These are phyloP conservation scores for Trichocladium uniseriatum DNA, from an alignment of 495 filamentous ascomycete species.

Conservation along the genomic window DNA sequence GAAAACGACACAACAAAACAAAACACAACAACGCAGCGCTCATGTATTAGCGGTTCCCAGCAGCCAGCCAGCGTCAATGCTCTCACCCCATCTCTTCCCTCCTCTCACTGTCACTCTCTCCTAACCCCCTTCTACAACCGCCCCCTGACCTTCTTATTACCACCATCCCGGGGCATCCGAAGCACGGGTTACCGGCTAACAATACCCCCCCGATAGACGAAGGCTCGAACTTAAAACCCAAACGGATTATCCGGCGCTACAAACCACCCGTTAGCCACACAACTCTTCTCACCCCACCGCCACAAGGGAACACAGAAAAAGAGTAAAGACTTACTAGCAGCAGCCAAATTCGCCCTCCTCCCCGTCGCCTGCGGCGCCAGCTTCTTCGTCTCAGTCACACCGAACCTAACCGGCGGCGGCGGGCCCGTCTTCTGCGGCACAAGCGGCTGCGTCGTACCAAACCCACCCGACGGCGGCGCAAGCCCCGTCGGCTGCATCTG, in stretches of 20 bases:
- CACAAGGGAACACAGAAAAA: conserved; percentile 11
- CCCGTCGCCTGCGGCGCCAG: conserved; percentile 85
- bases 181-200: too few relatives aligned
- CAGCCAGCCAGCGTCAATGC: too few relatives aligned
- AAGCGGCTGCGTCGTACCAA: conserved; percentile 39
- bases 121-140: too few relatives aligned
- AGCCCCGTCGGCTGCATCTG: conserved; percentile 57
- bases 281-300: neutral
- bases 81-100: too few relatives aligned
- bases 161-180: too few relatives aligned
- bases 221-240: conserved; percentile 17
- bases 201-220: too few relatives aligned
- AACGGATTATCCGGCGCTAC: conserved; percentile 22
- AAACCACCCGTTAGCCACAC: neutral
- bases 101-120: too few relatives aligned
- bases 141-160: too few relatives aligned
- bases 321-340: conserved; percentile 73
- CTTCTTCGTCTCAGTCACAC: conserved; percentile 65
- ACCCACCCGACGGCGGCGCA: neutral
- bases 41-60: too few relatives aligned
- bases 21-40: too few relatives aligned
- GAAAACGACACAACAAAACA: too few relatives aligned
- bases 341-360: conserved; percentile 73
- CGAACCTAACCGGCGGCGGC: conserved; percentile 83
- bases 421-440: conserved; percentile 87